These are phyloP conservation scores for Aureobasidium sp. DNA, from an alignment of 2,329 filamentous ascomycete genomes.

Conservation along the genomic window DNA sequence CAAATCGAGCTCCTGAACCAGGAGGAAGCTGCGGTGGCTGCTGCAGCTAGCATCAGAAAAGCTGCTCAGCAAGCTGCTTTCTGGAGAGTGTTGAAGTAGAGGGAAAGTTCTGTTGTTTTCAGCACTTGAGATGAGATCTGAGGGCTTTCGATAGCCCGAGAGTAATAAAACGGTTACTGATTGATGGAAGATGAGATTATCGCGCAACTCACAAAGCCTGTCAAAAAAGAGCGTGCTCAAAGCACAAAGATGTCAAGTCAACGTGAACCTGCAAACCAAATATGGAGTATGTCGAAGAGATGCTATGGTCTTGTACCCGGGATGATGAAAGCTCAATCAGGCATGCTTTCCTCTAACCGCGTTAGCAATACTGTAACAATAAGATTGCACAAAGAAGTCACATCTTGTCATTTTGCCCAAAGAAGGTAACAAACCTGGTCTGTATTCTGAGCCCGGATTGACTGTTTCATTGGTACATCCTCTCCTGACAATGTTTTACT, in stretches of 20 bases:
- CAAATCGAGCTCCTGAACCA: not conserved
- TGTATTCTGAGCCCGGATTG: not conserved
- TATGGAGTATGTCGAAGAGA: too few relatives aligned
- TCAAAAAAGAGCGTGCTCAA: too few relatives aligned
- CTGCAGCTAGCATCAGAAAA: too few relatives aligned
- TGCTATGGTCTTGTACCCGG: too few relatives aligned
- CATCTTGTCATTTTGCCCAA: too few relatives aligned
- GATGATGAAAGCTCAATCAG: too few relatives aligned
- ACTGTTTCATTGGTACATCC: not conserved
- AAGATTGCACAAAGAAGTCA: too few relatives aligned
- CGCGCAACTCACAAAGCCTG: too few relatives aligned
- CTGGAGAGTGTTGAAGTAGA: not conserved
- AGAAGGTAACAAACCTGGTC: not conserved
- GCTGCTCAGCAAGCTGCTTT: not conserved
- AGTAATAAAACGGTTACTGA: not conserved
- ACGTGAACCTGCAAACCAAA: too few relatives aligned
- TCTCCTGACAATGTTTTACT: not conserved
- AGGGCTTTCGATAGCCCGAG: not conserved
- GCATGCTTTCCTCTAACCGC: too few relatives aligned
- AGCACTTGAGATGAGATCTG: not conserved
- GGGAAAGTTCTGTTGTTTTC: not conserved
- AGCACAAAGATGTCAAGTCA: too few relatives aligned
- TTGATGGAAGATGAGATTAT: not conserved
- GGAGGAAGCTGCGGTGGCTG: not conserved
- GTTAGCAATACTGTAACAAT: too few relatives aligned